Base-by-base conservation (phyloP, 768 basidiomycete genomes). In the Leccinum barrowsii region DNA sequence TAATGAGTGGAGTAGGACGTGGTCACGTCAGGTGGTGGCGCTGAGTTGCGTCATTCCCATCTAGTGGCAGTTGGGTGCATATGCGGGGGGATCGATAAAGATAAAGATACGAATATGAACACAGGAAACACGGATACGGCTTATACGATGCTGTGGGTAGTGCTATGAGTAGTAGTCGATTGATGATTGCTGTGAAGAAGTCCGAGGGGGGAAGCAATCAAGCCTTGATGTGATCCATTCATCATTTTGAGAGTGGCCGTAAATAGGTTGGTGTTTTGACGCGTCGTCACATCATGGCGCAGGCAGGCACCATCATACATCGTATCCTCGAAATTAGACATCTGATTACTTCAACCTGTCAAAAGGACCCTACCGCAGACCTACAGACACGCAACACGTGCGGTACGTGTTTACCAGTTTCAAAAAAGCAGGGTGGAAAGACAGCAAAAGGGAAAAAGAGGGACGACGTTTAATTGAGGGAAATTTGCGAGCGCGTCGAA, bases 401-500 rank as follows among this genome's bases (percentile, higher is more conserved):
- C 3, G 22, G n/a, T 19, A 11, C 40, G n/a, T 12, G 11, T 15
- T n/a, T 24, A 46, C 17, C 5, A 19, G 12, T 47, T 42, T 42
- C 40, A 24, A 7, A 42, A 34, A 40, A 24, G 35, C 13, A 52
- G 19, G 44, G 19, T 51, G 11, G 26, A 17, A 13, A 24, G 17
- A 21, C 17, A 32, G 12, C n/a, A 21, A 26, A 37, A 21, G 42
- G 12, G 5, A n/a, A 53, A 13, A 24, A 15, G 10, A 17, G 24
- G 50, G 40, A 44, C 13, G n/a, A 22, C 50, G 1, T 28, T 8
- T 6, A 4, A 30, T 35, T 53, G 62, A 55, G 54, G 51, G 62
- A 52, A 44, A 64, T 60, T 55, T 32, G 50, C 62, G 46, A 35
- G 19, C 13, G 12, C n/a, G 19, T 28, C 35, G 47, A n/a, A 42